Percentiles rank a stretch among this genome's conserved stretches.
Evolutionary conservation across 768 basidiomycete species (phyloP).

Genomic region (Dendrothele bispora): DNA sequence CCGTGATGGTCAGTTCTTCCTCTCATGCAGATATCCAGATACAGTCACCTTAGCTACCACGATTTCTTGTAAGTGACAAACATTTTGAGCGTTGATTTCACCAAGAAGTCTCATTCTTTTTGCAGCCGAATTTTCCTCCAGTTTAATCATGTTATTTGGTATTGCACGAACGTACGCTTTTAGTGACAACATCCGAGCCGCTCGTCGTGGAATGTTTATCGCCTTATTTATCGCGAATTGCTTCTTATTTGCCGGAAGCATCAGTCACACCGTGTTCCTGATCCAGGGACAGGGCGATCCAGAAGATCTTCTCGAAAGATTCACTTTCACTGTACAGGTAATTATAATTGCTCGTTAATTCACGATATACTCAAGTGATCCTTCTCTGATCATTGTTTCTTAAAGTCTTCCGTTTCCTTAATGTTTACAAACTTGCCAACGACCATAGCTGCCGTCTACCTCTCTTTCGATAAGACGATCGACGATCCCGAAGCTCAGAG

Average conservation of each 20-base stretch:
- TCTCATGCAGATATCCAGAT: background rate
- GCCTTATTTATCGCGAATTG: background rate
- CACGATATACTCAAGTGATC: background rate
- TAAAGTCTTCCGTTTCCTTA: background rate
- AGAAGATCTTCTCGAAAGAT: background rate
- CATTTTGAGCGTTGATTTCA: background rate
- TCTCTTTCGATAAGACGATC: background rate
- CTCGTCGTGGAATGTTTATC: conserved; percentile 2
- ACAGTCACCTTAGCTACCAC: background rate
- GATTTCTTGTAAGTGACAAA: conserved; percentile 3
- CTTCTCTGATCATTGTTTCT: background rate
- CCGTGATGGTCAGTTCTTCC: background rate
- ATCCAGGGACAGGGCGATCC: background rate
- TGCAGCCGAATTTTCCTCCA: conserved; percentile 7
- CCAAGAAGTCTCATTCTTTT: background rate
- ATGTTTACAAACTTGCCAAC: conserved; percentile 1
- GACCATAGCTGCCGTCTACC: background rate
- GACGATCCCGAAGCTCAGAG: background rate
- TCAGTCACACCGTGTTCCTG: conserved; percentile 7
- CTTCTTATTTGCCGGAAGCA: conserved; percentile 1
- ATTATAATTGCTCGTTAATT: background rate
- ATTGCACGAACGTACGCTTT: background rate
- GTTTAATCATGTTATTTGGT: background rate
- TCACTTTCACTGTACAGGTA: conserved; percentile 8
- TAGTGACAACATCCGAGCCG: background rate